phyloP scores from a whole-genome alignment of 1,139 yeast species.

The Saccharomycopsis hybrid region DNA sequence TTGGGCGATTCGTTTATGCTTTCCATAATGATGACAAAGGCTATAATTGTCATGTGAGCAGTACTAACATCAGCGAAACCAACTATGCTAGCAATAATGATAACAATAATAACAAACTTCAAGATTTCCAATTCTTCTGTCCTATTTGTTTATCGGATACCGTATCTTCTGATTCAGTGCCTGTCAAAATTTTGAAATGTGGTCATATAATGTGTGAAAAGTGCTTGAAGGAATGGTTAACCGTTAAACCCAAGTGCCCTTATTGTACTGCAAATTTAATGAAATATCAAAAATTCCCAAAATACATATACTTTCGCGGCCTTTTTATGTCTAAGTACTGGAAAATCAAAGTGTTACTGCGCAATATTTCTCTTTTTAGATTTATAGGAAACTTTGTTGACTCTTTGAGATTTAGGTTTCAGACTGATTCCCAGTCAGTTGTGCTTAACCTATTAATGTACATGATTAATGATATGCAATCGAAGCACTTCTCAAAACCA shows the following conservation, averaged over 20 bases:
- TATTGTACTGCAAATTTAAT: constrained; percentile 13
- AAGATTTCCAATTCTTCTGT: constrained; percentile 14
- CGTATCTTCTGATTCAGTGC: neutral
- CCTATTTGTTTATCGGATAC: constrained; percentile 15
- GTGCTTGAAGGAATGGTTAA: constrained; percentile 15
- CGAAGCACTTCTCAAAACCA: no score
- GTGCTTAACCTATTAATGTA: no score
- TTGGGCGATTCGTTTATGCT: constrained; percentile 5
- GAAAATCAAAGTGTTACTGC: constrained; percentile 7
- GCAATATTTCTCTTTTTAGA: no score
- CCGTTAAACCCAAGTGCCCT: constrained; percentile 17
- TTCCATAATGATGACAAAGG: neutral
- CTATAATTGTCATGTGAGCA: neutral
- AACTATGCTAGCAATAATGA: neutral
- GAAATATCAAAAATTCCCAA: constrained; percentile 2
- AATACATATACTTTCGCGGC: constrained; percentile 5
- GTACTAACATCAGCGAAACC: neutral
- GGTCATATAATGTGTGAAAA: constrained; percentile 16
- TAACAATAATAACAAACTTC: neutral
- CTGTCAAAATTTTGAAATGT: constrained; percentile 13
- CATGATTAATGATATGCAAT: no score
- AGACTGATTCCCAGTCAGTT: no score
- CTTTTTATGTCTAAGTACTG: constrained; percentile 18
- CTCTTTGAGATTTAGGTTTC: no score
- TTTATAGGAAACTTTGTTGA: no score